Conservation (phyloP, 257 asterid species). For the Salvia hispanica region DNA sequence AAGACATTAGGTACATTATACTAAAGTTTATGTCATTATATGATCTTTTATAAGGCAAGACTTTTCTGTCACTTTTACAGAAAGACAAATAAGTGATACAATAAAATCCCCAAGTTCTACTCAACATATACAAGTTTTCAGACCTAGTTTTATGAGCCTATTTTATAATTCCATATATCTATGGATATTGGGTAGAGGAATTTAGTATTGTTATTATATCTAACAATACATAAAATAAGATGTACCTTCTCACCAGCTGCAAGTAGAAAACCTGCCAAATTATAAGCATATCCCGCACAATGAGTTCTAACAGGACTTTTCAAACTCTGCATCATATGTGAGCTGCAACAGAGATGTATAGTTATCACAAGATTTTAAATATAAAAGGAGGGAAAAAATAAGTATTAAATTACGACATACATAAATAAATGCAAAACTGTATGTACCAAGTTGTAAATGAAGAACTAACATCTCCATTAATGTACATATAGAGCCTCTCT, state of each 20-base stretch:
- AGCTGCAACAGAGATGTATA: slow-evolving; percentile 52
- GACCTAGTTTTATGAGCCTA: not conserved
- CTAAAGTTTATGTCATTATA: no score
- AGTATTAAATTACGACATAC: not conserved
- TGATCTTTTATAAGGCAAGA: not conserved
- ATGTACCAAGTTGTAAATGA: slow-evolving; percentile 9
- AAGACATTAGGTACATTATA: no score
- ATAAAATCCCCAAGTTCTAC: slow-evolving; percentile 5
- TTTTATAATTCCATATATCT: not conserved
- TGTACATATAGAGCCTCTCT: slow-evolving; percentile 64
- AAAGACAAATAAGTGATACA: not conserved
- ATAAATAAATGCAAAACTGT: not conserved
- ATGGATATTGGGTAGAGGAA: not conserved
- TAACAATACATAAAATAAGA: not conserved
- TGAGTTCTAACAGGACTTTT: slow-evolving; percentile 79
- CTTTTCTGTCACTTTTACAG: not conserved
- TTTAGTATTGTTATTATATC: not conserved
- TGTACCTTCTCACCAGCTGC: slow-evolving; percentile 96
- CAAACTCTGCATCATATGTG: slow-evolving; percentile 95
- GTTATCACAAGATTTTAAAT: slow-evolving; percentile 1
- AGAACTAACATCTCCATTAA: slow-evolving; percentile 88
- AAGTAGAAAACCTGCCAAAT: slow-evolving; percentile 79
- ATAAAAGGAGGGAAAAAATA: not conserved
- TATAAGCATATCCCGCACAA: slow-evolving; percentile 76
- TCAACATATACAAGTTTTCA: not conserved